These are phyloP conservation scores for Cnidoscolus chayamansa DNA, from an alignment of 441 rosid species.

Conservation along the genomic window DNA sequence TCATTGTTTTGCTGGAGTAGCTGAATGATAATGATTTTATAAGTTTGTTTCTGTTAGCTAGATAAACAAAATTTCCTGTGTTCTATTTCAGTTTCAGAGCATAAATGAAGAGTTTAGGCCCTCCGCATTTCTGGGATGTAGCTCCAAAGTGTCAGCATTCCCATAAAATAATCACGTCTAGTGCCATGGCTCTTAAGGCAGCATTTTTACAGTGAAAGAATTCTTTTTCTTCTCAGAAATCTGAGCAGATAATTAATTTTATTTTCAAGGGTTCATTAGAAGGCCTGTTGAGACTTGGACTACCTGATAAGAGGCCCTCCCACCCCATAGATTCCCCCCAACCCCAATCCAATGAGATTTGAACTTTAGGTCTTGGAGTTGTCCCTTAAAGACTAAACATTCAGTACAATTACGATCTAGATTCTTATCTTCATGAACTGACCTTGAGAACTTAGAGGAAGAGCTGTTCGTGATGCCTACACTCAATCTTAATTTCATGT, in stretches of 20 bases:
- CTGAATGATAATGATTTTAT: background rate
- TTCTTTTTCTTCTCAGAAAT: background rate
- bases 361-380: background rate
- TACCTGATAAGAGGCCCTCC: background rate
- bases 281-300: background rate
- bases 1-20: background rate
- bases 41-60: background rate
- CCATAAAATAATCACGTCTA: background rate
- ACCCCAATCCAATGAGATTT: background rate
- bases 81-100: background rate
- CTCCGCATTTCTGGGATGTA: background rate
- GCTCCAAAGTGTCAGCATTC: background rate
- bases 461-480: conserved; percentile 1
- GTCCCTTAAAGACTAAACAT: background rate
- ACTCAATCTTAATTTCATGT: background rate
- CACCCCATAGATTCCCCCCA: background rate
- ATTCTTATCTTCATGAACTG: background rate
- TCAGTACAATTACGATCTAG: background rate
- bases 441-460: background rate
- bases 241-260: background rate
- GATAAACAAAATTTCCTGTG: background rate
- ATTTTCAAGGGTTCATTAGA: background rate
- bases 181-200: background rate
- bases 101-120: background rate
- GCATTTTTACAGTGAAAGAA: background rate